phyloP scores from a whole-genome alignment of 2,329 filamentous ascomycete species.

The Calonectria montana region DNA sequence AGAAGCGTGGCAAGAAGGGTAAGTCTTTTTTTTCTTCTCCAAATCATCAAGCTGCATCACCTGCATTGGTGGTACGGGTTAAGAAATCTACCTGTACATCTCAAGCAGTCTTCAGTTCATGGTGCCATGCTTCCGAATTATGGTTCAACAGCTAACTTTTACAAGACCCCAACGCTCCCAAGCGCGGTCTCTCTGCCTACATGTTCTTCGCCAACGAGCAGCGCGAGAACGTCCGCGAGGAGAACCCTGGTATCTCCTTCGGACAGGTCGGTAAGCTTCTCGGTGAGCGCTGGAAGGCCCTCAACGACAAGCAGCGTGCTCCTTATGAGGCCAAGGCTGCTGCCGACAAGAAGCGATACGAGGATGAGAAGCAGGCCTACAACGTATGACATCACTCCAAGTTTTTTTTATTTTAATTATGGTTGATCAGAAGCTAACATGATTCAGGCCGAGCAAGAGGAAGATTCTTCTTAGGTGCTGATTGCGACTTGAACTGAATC shows the following conservation, averaged over 20 bases:
- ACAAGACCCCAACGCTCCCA: constrained; percentile 94
- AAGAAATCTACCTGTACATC: background rate
- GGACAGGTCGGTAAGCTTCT: constrained; percentile 99
- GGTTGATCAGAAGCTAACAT: constrained; percentile 42
- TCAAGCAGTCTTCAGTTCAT: background rate
- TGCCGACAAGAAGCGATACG: constrained; percentile 98
- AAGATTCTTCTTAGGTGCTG: constrained; percentile 59
- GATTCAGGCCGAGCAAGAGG: constrained; percentile 67
- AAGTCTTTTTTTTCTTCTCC: constrained; percentile 40
- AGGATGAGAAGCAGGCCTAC: constrained; percentile 97
- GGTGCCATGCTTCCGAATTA: background rate
- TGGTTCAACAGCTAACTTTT: background rate
- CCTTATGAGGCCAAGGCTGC: constrained; percentile 98
- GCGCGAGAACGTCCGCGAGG: constrained; percentile 96
- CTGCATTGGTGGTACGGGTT: background rate
- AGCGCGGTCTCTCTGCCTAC: constrained; percentile 99
- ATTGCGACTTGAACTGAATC: constrained; percentile 7
- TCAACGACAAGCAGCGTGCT: constrained; percentile 90
- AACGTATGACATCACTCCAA: constrained; percentile 74
- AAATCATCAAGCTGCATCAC: background rate
- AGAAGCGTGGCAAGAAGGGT: constrained; percentile 71
- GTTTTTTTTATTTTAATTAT: too few species aligned
- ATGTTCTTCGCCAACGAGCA: constrained; percentile 99
- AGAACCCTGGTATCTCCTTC: constrained; percentile 98
- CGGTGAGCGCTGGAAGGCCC: constrained; percentile 98